phyloP scores from a whole-genome alignment of 1,284 basidiomycete species.

The Malassezia caprae region DNA sequence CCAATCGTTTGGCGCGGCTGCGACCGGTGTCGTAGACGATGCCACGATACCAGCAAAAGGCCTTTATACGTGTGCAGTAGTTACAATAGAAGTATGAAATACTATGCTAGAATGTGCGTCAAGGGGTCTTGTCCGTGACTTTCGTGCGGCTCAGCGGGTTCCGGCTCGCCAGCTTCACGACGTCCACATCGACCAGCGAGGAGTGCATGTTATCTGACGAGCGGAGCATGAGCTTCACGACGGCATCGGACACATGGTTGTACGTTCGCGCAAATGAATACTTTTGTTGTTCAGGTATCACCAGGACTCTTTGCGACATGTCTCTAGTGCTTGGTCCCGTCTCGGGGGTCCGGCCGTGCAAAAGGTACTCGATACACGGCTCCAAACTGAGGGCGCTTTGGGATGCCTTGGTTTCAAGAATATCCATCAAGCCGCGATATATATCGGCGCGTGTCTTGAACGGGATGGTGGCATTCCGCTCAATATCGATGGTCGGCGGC shows the following conservation, averaged over 20 bases:
- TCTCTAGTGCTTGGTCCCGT: not conserved
- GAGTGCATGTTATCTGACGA: conserved; percentile 15
- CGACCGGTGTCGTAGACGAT: not conserved
- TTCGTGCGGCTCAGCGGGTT: conserved; percentile 17
- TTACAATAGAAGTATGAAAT: too few relatives aligned
- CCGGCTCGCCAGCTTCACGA: conserved; percentile 34
- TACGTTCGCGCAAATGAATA: conserved; percentile 32
- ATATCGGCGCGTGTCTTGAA: conserved; percentile 38
- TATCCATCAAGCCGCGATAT: conserved; percentile 21
- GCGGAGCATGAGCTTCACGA: conserved; percentile 25
- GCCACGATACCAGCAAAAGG: not conserved
- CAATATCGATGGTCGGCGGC: conserved; percentile 36
- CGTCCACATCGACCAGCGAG: conserved; percentile 30
- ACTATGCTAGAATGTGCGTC: not conserved
- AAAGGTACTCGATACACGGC: conserved; percentile 25
- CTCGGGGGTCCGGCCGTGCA: not conserved
- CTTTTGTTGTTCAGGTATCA: conserved; percentile 5
- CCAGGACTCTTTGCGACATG: not conserved
- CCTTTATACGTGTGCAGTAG: not conserved
- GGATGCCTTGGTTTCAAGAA: conserved; percentile 20
- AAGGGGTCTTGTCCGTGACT: not conserved
- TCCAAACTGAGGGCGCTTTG: conserved; percentile 23
- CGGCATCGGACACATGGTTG: conserved; percentile 28
- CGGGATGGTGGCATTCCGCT: conserved; percentile 35
- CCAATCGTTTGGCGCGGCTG: not conserved